Conservation (phyloP, 495 filamentous ascomycete genomes). For the Penicillium coprophilum region DNA sequence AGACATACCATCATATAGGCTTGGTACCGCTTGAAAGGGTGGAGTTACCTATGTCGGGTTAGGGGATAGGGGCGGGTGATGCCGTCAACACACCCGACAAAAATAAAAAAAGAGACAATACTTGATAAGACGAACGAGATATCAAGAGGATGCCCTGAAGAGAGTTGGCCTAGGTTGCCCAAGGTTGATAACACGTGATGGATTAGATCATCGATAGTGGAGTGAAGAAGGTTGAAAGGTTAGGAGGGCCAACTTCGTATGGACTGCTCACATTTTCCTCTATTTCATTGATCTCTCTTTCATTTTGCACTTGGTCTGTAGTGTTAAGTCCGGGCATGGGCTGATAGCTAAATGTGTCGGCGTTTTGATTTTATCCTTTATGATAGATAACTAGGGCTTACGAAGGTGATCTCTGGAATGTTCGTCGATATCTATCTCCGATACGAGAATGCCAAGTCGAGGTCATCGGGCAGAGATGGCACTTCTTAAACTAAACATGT, state of each 20-base stretch:
- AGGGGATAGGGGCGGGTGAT: background rate
- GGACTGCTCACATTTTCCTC: background rate
- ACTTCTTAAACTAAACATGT: background rate
- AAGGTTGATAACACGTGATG: constrained; percentile 23
- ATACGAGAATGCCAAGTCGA: background rate
- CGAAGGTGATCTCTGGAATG: background rate
- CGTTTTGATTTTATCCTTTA: background rate
- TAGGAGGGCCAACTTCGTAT: background rate
- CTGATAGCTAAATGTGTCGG: background rate
- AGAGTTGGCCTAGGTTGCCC: background rate
- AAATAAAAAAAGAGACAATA: background rate
- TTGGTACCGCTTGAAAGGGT: background rate
- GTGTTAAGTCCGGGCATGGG: background rate
- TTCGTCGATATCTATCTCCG: background rate
- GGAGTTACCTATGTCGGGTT: constrained; percentile 3
- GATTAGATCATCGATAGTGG: constrained; percentile 32
- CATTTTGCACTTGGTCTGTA: background rate
- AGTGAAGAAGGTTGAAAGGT: constrained; percentile 9
- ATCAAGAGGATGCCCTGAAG: background rate
- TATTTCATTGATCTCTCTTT: background rate
- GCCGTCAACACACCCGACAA: background rate
- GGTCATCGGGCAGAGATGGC: background rate
- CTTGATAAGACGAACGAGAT: constrained; percentile 2
- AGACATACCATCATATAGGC: constrained; percentile 11
- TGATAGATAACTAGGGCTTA: background rate